Conservation (phyloP, 768 basidiomycete species). For the Russula compacta region DNA sequence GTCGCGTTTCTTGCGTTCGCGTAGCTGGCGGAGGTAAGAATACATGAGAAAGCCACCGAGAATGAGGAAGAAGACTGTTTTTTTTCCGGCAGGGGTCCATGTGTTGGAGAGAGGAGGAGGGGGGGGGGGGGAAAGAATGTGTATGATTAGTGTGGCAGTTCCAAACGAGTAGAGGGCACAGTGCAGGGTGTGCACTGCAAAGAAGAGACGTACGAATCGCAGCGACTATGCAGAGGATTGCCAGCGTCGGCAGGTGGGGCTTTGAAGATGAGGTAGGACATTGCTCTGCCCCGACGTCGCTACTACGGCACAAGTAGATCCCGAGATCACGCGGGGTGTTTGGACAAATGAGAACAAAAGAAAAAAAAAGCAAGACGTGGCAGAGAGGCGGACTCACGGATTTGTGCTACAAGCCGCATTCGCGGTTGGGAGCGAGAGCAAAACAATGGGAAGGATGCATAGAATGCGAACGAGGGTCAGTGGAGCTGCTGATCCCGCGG, state of each 20-base stretch:
- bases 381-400: neutral
- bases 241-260: neutral
- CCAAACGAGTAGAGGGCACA: no score
- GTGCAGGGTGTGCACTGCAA: accelerated
- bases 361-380: neutral
- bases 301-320: neutral
- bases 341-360: neutral
- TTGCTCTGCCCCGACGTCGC: neutral
- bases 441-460: neutral
- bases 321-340: neutral
- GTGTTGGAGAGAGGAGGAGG: no score
- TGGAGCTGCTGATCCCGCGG: neutral
- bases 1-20: neutral
- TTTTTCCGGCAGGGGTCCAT: neutral
- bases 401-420: neutral
- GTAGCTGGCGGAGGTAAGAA: neutral
- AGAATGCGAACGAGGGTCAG: neutral
- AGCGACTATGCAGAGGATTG: neutral
- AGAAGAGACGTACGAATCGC: neutral
- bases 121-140: neutral
- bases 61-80: neutral
- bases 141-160: neutral
- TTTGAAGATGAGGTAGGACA: no score
- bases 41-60: neutral
- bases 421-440: neutral